Evolutionary conservation across 208 protist species (phyloP), one percentile per base, ranked within the genome.

Genomic region (Porcisia hertigi): DNA sequence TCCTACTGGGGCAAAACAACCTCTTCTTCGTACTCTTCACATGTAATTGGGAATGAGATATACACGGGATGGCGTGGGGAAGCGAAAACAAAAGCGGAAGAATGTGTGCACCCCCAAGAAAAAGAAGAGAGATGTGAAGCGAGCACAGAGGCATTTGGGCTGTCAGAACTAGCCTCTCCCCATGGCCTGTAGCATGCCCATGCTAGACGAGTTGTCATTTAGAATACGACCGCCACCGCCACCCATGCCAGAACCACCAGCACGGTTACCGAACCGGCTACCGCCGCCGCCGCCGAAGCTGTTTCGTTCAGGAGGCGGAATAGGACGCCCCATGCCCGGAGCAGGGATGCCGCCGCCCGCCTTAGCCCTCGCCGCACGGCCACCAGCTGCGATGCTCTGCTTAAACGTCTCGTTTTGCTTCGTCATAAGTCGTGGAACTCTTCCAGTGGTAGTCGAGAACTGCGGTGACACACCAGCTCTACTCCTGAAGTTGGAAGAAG

Each of bases 161-260:
- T 30, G 14, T 43, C n/a, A 47, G 34, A 5, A 36, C 67, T 88
- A 97, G n/a, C 86, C 91, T 36, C 81, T 72, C 1, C 93, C 93
- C 83, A 97, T 89, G 8, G 91, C 89, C 70, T 97, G 93, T 36
- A 95, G 79, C 88, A 95, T 95, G 52, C 91, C 93, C 12, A 95
- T n/a, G 70, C 93, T 97, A 4, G 90, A 91, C 34, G 86, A 90
- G 77, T 97, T 97, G 69, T 92, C 87, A 66, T 96, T 97, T 18
- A 90, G 52, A 69, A 97, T 90, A 71, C 80, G 84, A 67, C 79
- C 76, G 36, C 71, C 73, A 58, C 75, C 80, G 43, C 77, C 76
- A 64, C 69, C 72, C 64, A 84, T 77, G 54, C 75, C 72, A 63
- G 75, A 64, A 8, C 69, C 60, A 20, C 74, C 53, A 65, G 80